phyloP scores from a whole-genome alignment of 2,329 filamentous ascomycete genomes.

The Ceratocystis ficicola region DNA sequence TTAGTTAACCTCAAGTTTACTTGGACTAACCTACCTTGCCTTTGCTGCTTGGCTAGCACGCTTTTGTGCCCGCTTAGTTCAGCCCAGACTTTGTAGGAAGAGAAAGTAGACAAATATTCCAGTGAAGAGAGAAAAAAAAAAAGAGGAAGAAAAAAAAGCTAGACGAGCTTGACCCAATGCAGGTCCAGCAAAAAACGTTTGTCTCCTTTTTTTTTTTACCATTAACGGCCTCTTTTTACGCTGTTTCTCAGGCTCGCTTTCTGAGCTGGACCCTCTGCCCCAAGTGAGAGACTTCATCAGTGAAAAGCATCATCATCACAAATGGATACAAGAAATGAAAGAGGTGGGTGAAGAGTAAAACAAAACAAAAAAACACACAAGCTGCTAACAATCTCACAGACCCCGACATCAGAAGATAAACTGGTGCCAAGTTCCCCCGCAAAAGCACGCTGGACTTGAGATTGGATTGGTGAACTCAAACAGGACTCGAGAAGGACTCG shows the following conservation, averaged over 20 bases:
- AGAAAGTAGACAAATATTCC: not conserved
- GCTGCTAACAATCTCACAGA: not conserved
- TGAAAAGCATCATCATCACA: no score
- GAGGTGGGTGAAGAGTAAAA: not conserved
- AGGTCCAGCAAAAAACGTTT: not conserved
- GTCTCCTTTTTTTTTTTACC: no score
- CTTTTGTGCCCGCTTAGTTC: not conserved
- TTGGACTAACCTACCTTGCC: not conserved
- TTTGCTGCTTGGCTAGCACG: not conserved
- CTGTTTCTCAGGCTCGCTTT: no score
- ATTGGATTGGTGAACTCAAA: not conserved
- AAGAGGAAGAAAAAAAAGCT: not conserved
- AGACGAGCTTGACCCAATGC: not conserved
- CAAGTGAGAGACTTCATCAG: no score
- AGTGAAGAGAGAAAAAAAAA: not conserved
- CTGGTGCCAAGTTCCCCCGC: not conserved
- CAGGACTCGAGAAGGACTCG: not conserved
- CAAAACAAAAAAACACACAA: not conserved
- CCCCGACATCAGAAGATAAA: not conserved
- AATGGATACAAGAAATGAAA: no score
- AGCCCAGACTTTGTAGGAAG: conserved; percentile 11
- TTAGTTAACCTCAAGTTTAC: not conserved
- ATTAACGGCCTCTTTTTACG: no score
- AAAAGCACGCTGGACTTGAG: not conserved
- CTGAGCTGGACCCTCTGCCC: no score